Conservation (phyloP, 148 eudicot species). For the Salicornia ramosissima region DNA sequence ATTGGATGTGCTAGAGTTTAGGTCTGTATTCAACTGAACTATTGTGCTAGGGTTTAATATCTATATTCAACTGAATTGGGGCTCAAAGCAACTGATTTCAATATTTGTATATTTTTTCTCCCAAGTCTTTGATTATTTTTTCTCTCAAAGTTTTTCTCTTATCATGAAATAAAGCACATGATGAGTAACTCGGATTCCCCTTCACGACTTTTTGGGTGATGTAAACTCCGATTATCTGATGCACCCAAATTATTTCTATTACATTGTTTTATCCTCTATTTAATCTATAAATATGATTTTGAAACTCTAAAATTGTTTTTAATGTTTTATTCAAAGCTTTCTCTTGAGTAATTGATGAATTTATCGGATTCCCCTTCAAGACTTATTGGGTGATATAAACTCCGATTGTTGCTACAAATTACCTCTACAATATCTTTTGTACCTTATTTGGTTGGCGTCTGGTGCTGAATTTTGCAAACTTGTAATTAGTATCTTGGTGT, state of each 20-base stretch:
- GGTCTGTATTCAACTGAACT: too few species aligned
- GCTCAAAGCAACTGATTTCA: too few species aligned
- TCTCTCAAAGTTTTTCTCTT: background rate
- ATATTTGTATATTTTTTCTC: too few species aligned
- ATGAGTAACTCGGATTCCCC: conserved; percentile 94
- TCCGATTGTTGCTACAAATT: conserved; percentile 65
- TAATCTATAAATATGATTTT: too few species aligned
- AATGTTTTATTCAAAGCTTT: too few species aligned
- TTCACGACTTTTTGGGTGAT: conserved; percentile 85
- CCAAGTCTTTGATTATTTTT: too few species aligned
- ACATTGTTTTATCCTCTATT: too few species aligned
- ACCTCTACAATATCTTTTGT: background rate
- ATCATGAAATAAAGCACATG: conserved; percentile 38
- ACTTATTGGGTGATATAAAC: conserved; percentile 72
- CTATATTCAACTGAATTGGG: too few species aligned
- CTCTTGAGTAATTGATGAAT: conserved; percentile 34
- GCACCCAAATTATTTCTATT: conserved; percentile 15
- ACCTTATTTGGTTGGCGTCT: background rate
- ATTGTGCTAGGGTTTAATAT: too few species aligned
- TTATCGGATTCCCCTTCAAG: conserved; percentile 98
- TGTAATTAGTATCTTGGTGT: too few species aligned
- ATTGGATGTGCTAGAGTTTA: too few species aligned
- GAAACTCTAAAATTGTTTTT: too few species aligned
- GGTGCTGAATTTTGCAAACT: background rate
- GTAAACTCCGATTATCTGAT: conserved; percentile 84